Evolutionary conservation across 202 grass and related monocot genomes (phyloP), one percentile per base, ranked within the genome.

Genomic region (Bolboschoenoplectus hybrid): DNA sequence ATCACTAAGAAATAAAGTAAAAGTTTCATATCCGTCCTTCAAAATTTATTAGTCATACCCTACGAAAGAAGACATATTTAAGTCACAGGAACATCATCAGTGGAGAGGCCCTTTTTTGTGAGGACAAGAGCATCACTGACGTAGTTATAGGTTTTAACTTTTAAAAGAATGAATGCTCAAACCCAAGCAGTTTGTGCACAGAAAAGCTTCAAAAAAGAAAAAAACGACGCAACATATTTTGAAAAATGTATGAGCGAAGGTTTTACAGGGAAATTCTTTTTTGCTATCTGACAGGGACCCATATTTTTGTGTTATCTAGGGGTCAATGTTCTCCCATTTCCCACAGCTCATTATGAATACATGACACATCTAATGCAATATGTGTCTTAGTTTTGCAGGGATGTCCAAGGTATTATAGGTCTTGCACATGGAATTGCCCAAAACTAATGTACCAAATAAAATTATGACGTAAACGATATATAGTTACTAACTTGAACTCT

Each of bases 401-500:
- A 60, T 79, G 49, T 78, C 47, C 2, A 57, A 79, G 45, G 19
- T 51, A 74, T 45, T 11, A 77, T 38, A 56, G 5, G 1, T 34
- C 74, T 77, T 56, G 51, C 74, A 58, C 43, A 79, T 12, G 34
- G 19, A 79, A 79, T 56, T 79, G 32, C 35, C 34, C 55, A 19
- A 60, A 79, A 79, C 9, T 57, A 76, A 41, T 39, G 19, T 34
- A 62, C 47, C 49, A 89, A 82, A 85, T 7, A 81, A 68, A 50
- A 77, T 62, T 72, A 56, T 47, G 39, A 58, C 19, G 26, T 77
- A 58, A 80, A 79, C 36, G 17, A 68, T 34, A 69, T 13, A 13
- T 82, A 67, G 67, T 34, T 80, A 68, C 85, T 75, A 90, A 99
- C 97, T 93, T 99, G 97, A 49, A 99, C 93, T 96, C 97, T 91